Evolutionary conservation across 352 stramenopile genomes (phyloP).

Genomic region (Aphanomyces astaci): DNA sequence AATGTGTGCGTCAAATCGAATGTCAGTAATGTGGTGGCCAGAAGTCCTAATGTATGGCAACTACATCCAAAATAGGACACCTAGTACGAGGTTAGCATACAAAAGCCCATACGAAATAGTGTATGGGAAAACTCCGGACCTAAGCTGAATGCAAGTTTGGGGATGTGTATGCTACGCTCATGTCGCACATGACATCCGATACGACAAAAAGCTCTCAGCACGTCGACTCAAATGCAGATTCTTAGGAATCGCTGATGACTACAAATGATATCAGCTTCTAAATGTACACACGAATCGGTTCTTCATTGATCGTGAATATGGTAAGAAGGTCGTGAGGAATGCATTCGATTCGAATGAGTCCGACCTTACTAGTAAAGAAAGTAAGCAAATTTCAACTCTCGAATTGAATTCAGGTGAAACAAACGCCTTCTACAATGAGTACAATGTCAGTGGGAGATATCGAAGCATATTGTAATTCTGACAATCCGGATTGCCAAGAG

Average conservation of each 20-base stretch:
- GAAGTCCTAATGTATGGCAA: neutral
- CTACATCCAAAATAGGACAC: neutral
- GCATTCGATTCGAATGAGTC: neutral
- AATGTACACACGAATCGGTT: neutral
- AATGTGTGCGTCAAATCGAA: neutral
- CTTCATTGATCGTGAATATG: neutral
- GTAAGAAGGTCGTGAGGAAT: neutral
- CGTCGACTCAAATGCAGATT: neutral
- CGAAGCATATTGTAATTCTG: too few relatives aligned
- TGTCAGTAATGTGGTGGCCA: neutral
- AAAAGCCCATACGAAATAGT: neutral
- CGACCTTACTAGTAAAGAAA: neutral
- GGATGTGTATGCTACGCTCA: neutral
- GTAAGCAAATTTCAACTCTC: too few relatives aligned
- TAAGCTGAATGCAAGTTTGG: neutral
- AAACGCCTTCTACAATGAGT: too few relatives aligned
- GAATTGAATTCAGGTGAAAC: too few relatives aligned
- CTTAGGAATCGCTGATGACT: neutral
- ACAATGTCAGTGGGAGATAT: too few relatives aligned
- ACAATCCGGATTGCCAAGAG: too few relatives aligned
- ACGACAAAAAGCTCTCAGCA: neutral
- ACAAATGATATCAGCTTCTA: neutral
- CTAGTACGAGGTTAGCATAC: neutral
- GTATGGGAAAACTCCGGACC: neutral
- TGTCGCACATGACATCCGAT: neutral